Evolutionary conservation across 2,329 filamentous ascomycete genomes (phyloP).

Genomic region (Fusarium anguioides): DNA sequence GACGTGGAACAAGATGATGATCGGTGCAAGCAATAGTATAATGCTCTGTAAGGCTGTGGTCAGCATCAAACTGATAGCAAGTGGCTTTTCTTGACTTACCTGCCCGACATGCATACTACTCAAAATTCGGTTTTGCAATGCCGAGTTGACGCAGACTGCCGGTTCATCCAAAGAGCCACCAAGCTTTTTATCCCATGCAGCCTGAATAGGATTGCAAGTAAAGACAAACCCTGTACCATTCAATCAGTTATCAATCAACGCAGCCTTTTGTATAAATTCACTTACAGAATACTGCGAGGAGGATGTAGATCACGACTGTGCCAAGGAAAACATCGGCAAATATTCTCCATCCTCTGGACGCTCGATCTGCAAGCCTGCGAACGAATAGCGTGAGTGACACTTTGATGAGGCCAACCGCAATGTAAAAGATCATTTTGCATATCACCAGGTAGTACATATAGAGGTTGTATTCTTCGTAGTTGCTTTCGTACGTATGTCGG

Average conservation of each 20-base stretch:
- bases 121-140: constrained; percentile 17
- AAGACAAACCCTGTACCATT: constrained; percentile 5
- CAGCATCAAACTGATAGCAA: background rate
- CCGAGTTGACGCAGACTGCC: constrained; percentile 5
- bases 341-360: constrained; percentile 11
- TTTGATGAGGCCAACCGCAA: constrained; percentile 19
- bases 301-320: constrained; percentile 15
- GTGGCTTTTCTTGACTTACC: background rate
- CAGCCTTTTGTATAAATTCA: rapidly evolving
- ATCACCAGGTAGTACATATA: constrained; percentile 16
- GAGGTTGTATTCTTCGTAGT: constrained; percentile 19
- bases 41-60: background rate
- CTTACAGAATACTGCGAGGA: constrained; percentile 26
- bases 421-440: constrained; percentile 19
- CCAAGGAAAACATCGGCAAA: constrained; percentile 25
- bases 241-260: background rate
- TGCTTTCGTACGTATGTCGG: constrained; percentile 19
- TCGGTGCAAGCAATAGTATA: constrained; percentile 11
- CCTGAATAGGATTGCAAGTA: constrained; percentile 3
- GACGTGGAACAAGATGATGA: constrained; percentile 22
- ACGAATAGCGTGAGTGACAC: constrained; percentile 22
- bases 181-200: constrained; percentile 20
- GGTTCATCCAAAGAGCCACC: constrained; percentile 17
- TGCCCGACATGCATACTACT: constrained; percentile 35
- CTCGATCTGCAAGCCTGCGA: constrained; percentile 21